A percentile compares a stretch with the other conserved stretches of the same genome.
Conservation (phyloP, 768 basidiomycete genomes). For the Wakefieldia striispora region DNA sequence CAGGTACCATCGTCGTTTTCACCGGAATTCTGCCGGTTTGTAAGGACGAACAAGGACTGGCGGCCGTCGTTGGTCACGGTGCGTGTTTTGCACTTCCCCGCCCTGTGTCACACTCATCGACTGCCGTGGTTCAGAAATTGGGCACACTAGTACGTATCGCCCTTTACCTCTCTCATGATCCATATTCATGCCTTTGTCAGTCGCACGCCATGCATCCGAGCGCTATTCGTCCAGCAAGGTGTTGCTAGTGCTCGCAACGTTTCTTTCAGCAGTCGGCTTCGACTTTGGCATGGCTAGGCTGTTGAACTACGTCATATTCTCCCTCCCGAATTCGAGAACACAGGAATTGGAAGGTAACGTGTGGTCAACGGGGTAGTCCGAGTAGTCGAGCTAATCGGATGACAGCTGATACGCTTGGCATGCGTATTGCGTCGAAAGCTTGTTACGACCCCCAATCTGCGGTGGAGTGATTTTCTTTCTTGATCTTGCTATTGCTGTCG, state of each 20-base stretch:
- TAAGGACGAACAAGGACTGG: slow-evolving; percentile 75
- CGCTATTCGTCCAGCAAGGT: slow-evolving; percentile 43
- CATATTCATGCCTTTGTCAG: slow-evolving; percentile 31
- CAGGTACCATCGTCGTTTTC: slow-evolving; percentile 80
- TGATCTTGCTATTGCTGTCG: not conserved
- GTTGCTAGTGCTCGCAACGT: slow-evolving; percentile 37
- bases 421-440: slow-evolving; percentile 75
- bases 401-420: slow-evolving; percentile 82
- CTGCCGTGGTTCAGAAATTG: slow-evolving; percentile 56
- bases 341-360: slow-evolving; percentile 75
- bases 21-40: slow-evolving; percentile 84
- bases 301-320: slow-evolving; percentile 50
- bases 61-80: slow-evolving; percentile 86
- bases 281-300: slow-evolving; percentile 52
- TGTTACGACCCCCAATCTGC: slow-evolving; percentile 84
- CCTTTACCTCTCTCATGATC: not conserved
- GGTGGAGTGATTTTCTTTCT: slow-evolving; percentile 47
- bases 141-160: slow-evolving; percentile 57
- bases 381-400: slow-evolving; percentile 1
- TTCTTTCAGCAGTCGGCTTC: slow-evolving; percentile 50
- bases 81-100: not conserved
- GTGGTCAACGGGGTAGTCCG: too few relatives aligned
- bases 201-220: slow-evolving; percentile 59
- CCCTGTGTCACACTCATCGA: not conserved
- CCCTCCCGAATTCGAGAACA: slow-evolving; percentile 80